phyloP scores from a whole-genome alignment of 2,329 filamentous ascomycete genomes.

The Colletotrichum magnum region DNA sequence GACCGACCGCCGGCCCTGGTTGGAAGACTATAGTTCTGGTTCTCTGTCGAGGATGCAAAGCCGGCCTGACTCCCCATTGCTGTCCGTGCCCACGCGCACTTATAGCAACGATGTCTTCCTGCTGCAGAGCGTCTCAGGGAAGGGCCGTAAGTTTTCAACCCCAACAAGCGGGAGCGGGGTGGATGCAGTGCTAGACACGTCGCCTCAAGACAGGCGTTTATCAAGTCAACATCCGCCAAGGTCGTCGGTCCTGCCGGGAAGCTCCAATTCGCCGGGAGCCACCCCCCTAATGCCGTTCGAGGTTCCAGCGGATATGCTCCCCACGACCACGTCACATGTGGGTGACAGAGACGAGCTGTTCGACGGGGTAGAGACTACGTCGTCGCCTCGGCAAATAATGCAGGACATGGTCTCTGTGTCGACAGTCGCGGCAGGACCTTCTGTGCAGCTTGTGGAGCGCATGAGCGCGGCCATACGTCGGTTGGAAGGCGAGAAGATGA shows the following conservation, averaged over 20 bases:
- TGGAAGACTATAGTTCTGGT: slow-evolving; percentile 61
- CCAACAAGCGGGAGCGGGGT: slow-evolving; percentile 67
- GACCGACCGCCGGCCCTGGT: slow-evolving; percentile 63
- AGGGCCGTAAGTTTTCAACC: slow-evolving; percentile 62
- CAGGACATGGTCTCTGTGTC: slow-evolving; percentile 92
- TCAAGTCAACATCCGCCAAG: slow-evolving; percentile 63
- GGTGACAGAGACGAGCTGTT: slow-evolving; percentile 64
- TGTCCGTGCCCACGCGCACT: slow-evolving; percentile 63
- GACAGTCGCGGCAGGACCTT: slow-evolving; percentile 90
- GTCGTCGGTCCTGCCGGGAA: slow-evolving; percentile 56
- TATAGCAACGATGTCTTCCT: slow-evolving; percentile 68
- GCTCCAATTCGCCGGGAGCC: slow-evolving; percentile 52
- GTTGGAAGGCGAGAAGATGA: slow-evolving; percentile 92
- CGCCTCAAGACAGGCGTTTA: slow-evolving; percentile 61
- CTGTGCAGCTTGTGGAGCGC: slow-evolving; percentile 93
- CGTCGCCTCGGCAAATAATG: slow-evolving; percentile 77
- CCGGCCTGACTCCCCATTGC: slow-evolving; percentile 67
- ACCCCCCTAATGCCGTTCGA: slow-evolving; percentile 66
- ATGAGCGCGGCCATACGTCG: slow-evolving; percentile 95
- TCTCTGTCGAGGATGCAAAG: slow-evolving; percentile 62
- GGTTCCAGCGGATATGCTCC: slow-evolving; percentile 52
- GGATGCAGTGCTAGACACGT: slow-evolving; percentile 55
- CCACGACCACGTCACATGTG: slow-evolving; percentile 58
- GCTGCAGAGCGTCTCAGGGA: slow-evolving; percentile 43
- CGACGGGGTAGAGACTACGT: slow-evolving; percentile 68